phyloP scores from a whole-genome alignment of 2,329 filamentous ascomycete genomes.

The Pestalotiopsis fici region DNA sequence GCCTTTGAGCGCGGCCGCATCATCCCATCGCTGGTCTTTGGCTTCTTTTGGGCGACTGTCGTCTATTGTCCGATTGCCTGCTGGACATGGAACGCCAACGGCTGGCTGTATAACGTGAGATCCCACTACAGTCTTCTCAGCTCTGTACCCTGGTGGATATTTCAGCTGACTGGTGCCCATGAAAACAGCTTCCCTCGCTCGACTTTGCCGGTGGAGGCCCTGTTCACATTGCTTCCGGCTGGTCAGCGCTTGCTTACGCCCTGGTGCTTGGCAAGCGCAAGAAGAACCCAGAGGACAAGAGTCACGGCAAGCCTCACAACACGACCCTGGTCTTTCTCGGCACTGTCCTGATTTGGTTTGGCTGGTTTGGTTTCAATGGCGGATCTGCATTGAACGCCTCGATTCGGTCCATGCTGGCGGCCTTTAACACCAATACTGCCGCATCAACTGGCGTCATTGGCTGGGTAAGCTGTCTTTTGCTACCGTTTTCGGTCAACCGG shows the following conservation, averaged over 20 bases:
- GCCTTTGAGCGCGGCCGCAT: constrained; percentile 37
- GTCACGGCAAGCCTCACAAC: constrained; percentile 58
- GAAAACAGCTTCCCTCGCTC: constrained; percentile 11
- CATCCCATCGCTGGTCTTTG: constrained; percentile 59
- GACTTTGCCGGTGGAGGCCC: constrained; percentile 66
- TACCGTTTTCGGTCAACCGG: background rate
- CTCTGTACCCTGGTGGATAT: no score
- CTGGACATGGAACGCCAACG: constrained; percentile 58
- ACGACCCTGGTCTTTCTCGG: constrained; percentile 64
- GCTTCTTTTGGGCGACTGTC: constrained; percentile 64
- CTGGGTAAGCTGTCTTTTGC: constrained; percentile 37
- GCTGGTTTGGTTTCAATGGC: constrained; percentile 57
- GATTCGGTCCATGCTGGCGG: constrained; percentile 53
- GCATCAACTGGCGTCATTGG: constrained; percentile 54
- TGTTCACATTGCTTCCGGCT: constrained; percentile 65
- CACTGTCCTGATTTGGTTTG: constrained; percentile 67
- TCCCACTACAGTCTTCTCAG: constrained; percentile 36
- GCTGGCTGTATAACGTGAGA: constrained; percentile 64
- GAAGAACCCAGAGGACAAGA: constrained; percentile 44
- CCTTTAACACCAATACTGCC: constrained; percentile 60
- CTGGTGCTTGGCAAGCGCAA: constrained; percentile 60
- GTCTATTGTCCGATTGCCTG: constrained; percentile 45
- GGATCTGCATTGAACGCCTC: constrained; percentile 51
- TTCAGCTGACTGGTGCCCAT: background rate
- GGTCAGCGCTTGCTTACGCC: constrained; percentile 64